Percentiles rank a stretch among this genome's conserved stretches.
Evolutionary conservation across 2,329 filamentous ascomycete genomes (phyloP).

Genomic region (Botrytis porri): DNA sequence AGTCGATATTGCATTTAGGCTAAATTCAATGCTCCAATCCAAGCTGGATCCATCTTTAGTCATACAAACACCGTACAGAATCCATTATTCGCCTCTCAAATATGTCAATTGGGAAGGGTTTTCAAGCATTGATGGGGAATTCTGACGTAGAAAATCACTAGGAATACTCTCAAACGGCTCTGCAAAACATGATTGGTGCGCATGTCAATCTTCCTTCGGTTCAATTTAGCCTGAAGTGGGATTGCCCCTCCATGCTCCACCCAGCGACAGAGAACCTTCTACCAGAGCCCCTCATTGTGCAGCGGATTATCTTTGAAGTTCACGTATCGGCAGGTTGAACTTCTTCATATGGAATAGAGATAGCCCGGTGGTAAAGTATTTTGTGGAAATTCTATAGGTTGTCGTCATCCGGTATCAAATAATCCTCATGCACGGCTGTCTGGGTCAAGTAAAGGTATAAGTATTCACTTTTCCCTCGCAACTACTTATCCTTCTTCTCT

Average conservation of each 20-base stretch:
- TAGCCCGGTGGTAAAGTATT: conserved; percentile 5
- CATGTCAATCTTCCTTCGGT: conserved; percentile 20
- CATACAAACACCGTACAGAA: background rate
- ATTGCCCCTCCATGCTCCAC: conserved; percentile 20
- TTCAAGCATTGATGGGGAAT: background rate
- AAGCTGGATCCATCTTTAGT: background rate
- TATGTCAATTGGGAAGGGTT: background rate
- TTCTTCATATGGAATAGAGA: conserved; percentile 12
- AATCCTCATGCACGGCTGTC: background rate
- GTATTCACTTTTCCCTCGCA: background rate
- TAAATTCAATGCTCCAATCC: background rate
- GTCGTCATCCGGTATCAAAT: conserved; percentile 16
- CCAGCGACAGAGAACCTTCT: conserved; percentile 4
- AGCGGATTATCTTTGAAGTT: conserved; percentile 8
- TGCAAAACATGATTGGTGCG: conserved; percentile 26
- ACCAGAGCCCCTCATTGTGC: conserved; percentile 15
- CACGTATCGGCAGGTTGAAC: background rate
- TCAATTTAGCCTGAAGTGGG: conserved; percentile 24
- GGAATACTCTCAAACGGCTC: background rate
- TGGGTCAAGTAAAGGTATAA: conserved; percentile 15
- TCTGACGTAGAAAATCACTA: background rate
- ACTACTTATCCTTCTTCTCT: background rate
- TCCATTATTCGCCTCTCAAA: background rate
- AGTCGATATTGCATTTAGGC: background rate
- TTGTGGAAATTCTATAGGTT: background rate